phyloP scores from a whole-genome alignment of 148 eudicot species.

The Fagopyrum homotropicum region DNA sequence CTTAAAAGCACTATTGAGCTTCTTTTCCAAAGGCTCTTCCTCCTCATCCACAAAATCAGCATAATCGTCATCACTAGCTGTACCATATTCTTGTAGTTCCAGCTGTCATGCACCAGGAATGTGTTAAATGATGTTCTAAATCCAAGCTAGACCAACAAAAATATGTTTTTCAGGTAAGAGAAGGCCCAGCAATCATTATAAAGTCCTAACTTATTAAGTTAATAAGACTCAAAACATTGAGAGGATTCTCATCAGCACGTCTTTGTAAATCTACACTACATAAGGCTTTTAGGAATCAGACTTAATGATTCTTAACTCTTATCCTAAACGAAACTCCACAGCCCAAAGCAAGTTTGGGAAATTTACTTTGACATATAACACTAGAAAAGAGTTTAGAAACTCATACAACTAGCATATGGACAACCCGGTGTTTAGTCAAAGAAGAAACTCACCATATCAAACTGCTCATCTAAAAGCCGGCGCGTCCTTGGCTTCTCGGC shows the following conservation, averaged over 20 bases:
- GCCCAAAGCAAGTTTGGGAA: neutral
- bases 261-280: neutral
- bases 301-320: neutral
- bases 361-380: neutral
- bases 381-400: neutral
- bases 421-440: neutral
- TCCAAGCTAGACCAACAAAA: neutral
- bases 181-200: neutral
- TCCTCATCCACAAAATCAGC: conserved; percentile 1
- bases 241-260: neutral
- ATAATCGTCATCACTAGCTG: conserved; percentile 44
- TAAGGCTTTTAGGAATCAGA: neutral
- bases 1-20: conserved; percentile 1
- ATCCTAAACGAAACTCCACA: neutral
- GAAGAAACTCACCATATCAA: conserved; percentile 63
- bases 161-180: neutral
- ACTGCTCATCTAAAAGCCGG: conserved; percentile 70
- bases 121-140: too few relatives aligned
- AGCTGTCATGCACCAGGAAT: conserved; percentile 39
- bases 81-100: conserved; percentile 68
- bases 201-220: neutral
- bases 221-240: too few relatives aligned
- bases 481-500: conserved; percentile 49
- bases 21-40: conserved; percentile 13
- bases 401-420: neutral